phyloP scores from a whole-genome alignment of 2,329 filamentous ascomycete genomes.

The Colletotrichum eremochloae region DNA sequence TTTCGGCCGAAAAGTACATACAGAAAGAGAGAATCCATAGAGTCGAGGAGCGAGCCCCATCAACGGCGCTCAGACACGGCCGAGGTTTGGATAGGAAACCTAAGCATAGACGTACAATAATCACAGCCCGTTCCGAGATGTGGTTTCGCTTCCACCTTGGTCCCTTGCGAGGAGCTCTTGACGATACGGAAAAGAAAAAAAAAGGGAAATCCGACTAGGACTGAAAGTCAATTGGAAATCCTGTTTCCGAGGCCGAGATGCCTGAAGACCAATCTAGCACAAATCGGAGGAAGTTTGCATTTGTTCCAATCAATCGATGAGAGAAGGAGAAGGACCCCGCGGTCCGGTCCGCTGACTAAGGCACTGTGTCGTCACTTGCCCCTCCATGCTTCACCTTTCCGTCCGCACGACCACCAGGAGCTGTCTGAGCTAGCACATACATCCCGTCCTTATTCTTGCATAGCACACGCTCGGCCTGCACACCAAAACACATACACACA shows the following conservation, averaged over 20 bases:
- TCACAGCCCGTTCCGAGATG: slow-evolving; percentile 1
- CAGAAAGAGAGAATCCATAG: background rate
- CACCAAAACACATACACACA: background rate
- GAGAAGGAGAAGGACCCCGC: background rate
- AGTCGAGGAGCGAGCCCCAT: background rate
- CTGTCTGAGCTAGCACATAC: slow-evolving; percentile 11
- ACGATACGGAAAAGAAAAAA: background rate
- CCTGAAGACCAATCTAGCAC: background rate
- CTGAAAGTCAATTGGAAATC: background rate
- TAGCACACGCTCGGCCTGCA: background rate
- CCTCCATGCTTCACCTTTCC: slow-evolving; percentile 4
- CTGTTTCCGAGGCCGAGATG: background rate
- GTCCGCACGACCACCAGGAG: background rate
- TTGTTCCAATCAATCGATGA: background rate
- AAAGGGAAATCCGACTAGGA: background rate
- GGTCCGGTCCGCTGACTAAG: slow-evolving; percentile 13
- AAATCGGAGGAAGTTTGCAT: background rate
- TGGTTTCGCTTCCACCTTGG: background rate
- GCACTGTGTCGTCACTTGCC: slow-evolving; percentile 13
- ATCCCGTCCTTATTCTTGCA: background rate
- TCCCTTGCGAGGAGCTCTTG: background rate
- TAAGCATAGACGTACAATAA: slow-evolving; percentile 21
- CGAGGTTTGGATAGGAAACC: slow-evolving; percentile 20
- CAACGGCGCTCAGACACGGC: slow-evolving; percentile 8
- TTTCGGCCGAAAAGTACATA: slow-evolving; percentile 3